Conservation (phyloP, 495 filamentous ascomycete genomes). For the Penicillium daleae region DNA sequence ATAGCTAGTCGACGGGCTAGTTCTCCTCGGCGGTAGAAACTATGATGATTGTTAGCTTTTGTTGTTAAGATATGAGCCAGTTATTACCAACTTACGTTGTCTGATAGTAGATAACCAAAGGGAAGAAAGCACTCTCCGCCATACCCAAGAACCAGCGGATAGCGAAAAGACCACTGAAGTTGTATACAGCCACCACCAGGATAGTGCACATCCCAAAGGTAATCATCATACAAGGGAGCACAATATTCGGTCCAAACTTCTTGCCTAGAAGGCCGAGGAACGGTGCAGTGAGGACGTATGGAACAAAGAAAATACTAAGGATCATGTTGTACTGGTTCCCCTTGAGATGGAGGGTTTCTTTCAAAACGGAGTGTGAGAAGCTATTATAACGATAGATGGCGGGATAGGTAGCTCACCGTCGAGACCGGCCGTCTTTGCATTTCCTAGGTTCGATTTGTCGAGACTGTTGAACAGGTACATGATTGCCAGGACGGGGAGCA, state of each 20-base stretch:
- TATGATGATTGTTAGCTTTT: neutral
- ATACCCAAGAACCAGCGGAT: slow-evolving; percentile 64
- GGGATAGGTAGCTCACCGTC: slow-evolving; percentile 37
- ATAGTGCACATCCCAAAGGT: slow-evolving; percentile 64
- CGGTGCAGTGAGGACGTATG: slow-evolving; percentile 72
- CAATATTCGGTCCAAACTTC: slow-evolving; percentile 63
- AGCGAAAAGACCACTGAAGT: slow-evolving; percentile 69
- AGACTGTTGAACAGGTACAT: slow-evolving; percentile 71
- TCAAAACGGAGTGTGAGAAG: slow-evolving; percentile 1
- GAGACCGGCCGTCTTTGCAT: slow-evolving; percentile 69
- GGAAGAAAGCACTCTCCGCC: slow-evolving; percentile 75
- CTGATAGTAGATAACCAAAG: slow-evolving; percentile 64
- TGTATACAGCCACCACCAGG: slow-evolving; percentile 56
- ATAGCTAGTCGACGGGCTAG: slow-evolving; percentile 74
- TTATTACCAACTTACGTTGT: slow-evolving; percentile 37
- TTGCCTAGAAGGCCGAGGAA: slow-evolving; percentile 70
- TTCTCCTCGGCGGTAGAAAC: slow-evolving; percentile 76
- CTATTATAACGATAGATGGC: neutral
- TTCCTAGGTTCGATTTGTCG: slow-evolving; percentile 71
- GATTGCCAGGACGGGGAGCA: slow-evolving; percentile 64
- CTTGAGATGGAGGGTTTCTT: slow-evolving; percentile 57
- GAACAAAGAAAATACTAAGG: slow-evolving; percentile 76
- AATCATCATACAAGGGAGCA: slow-evolving; percentile 72
- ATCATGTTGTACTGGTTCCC: slow-evolving; percentile 71
- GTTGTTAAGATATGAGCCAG: neutral